Percentiles rank a stretch among this genome's conserved stretches.
These are phyloP conservation scores for Phaseolus coccineus DNA, from an alignment of 331 rosid genomes.

Conservation along the genomic window DNA sequence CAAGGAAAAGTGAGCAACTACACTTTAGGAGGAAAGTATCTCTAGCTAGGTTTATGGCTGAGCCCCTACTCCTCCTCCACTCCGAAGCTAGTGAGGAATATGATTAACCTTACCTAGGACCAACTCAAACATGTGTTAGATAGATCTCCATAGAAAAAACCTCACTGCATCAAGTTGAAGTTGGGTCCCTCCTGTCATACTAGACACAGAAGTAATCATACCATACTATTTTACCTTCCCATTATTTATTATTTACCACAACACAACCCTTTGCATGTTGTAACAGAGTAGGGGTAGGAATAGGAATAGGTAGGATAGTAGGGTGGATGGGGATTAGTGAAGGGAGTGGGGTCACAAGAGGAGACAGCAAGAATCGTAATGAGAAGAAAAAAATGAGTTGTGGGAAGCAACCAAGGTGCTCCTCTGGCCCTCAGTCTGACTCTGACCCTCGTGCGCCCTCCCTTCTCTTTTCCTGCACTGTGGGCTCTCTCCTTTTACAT, in stretches of 20 bases:
- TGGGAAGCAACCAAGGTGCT: conserved; percentile 39
- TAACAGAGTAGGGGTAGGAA: no score
- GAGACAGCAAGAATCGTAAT: conserved; percentile 50
- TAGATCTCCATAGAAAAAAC: background rate
- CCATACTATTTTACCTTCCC: no score
- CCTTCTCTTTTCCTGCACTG: background rate
- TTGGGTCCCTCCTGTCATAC: background rate
- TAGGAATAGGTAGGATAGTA: no score
- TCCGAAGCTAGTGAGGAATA: conserved; percentile 1
- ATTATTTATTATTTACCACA: no score
- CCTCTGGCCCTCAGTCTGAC: background rate
- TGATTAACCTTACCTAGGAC: conserved; percentile 30
- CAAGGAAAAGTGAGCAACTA: background rate
- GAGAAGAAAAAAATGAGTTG: conserved; percentile 29
- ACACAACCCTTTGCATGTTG: no score
- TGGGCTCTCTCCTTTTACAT: no score
- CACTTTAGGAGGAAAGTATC: background rate
- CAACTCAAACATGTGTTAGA: conserved; percentile 2
- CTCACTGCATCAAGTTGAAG: background rate
- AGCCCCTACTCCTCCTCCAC: background rate
- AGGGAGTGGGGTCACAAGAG: background rate
- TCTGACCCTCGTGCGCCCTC: conserved; percentile 40
- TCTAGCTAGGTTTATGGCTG: conserved; percentile 11
- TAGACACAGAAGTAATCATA: no score
- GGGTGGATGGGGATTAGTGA: no score